These are phyloP conservation scores for Colletotrichum australisinense DNA, from an alignment of 2,329 filamentous ascomycete species.

Conservation along the genomic window DNA sequence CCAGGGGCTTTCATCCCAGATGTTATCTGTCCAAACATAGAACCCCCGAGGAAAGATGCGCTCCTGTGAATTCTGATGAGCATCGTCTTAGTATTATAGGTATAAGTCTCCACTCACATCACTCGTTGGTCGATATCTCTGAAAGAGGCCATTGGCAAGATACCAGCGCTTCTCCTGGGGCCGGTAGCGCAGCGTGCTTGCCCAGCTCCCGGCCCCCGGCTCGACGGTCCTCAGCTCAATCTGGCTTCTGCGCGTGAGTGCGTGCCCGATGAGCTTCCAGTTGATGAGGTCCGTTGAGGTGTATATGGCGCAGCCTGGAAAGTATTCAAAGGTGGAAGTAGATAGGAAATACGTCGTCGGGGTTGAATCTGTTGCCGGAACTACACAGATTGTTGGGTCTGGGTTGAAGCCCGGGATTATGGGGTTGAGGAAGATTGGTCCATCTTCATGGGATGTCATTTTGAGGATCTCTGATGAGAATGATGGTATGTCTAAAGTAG, in stretches of 20 bases:
- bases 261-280: conserved; percentile 65
- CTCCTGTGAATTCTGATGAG: conserved; percentile 46
- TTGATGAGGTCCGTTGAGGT: conserved; percentile 63
- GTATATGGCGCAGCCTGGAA: conserved; percentile 71
- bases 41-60: conserved; percentile 64
- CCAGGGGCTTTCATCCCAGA: conserved; percentile 63
- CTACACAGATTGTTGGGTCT: conserved; percentile 63
- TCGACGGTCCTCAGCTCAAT: conserved; percentile 63
- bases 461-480: not conserved
- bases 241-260: conserved; percentile 61
- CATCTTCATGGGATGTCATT: not conserved
- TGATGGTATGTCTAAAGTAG: not conserved
- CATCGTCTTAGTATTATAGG: not conserved
- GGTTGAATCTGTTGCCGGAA: conserved; percentile 42
- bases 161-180: conserved; percentile 54
- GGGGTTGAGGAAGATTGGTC: conserved; percentile 56
- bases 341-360: conserved; percentile 63
- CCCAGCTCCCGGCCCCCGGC: conserved; percentile 62
- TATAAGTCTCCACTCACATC: conserved; percentile 36
- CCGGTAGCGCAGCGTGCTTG: conserved; percentile 58
- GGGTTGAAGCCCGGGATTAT: conserved; percentile 71
- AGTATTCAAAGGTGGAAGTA: conserved; percentile 72
- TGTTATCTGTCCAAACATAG: conserved; percentile 63
- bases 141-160: conserved; percentile 57
- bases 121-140: conserved; percentile 51